Conservation (phyloP, 768 basidiomycete species). For the Termitomyces sp. region DNA sequence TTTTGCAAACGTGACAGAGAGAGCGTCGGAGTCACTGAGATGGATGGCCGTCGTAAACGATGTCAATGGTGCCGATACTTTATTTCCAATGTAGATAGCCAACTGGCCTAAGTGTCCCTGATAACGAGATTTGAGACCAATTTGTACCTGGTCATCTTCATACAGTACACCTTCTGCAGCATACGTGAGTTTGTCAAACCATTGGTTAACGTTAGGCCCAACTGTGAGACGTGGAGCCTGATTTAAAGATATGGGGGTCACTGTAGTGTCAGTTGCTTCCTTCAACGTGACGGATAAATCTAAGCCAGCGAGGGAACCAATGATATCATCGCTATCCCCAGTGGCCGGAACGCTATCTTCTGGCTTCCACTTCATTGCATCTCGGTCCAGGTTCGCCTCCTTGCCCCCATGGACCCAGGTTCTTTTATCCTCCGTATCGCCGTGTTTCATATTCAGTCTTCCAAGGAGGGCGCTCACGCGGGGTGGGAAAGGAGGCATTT, state of each 20-base stretch:
- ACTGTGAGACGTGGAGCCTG: slow-evolving; percentile 55
- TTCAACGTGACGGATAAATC: slow-evolving; percentile 45
- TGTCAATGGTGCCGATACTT: slow-evolving; percentile 82
- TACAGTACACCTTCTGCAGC: slow-evolving; percentile 85
- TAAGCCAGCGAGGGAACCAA: slow-evolving; percentile 80
- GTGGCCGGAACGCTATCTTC: slow-evolving; percentile 28
- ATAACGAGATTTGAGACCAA: slow-evolving; percentile 95
- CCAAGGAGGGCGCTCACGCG: slow-evolving; percentile 88
- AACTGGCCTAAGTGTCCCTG: slow-evolving; percentile 93
- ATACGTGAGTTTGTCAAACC: slow-evolving; percentile 84
- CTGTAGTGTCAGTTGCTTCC: slow-evolving; percentile 10
- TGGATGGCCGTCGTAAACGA: slow-evolving; percentile 85
- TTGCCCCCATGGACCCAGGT: slow-evolving; percentile 97
- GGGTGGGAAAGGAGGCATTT: slow-evolving; percentile 98
- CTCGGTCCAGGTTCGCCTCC: slow-evolving; percentile 81
- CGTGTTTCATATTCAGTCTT: slow-evolving; percentile 84
- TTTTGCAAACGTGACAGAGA: slow-evolving; percentile 85
- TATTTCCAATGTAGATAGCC: slow-evolving; percentile 96
- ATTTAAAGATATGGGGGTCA: slow-evolving; percentile 7
- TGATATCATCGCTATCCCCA: slow-evolving; percentile 47
- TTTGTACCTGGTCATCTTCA: slow-evolving; percentile 93
- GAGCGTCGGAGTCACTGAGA: slow-evolving; percentile 67
- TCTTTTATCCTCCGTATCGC: slow-evolving; percentile 91
- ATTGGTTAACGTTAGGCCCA: slow-evolving; percentile 78
- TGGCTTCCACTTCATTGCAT: slow-evolving; percentile 51